These are phyloP conservation scores for Anacardium occidentale DNA, from an alignment of 345 rosid species.

Conservation along the genomic window DNA sequence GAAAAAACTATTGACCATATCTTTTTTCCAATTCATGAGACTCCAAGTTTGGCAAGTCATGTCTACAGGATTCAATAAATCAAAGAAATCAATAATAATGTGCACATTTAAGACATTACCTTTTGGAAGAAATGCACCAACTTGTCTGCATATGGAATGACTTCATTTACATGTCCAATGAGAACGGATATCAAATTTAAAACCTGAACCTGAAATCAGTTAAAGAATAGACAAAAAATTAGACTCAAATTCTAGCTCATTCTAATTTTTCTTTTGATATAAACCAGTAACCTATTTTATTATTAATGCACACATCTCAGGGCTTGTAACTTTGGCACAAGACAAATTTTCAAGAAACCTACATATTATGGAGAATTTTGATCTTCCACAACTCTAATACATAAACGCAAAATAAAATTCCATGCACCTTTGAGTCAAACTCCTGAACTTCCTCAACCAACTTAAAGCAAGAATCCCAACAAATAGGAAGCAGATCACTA, in stretches of 20 bases:
- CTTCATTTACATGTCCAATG: slow-evolving; percentile 70
- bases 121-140: slow-evolving; percentile 80
- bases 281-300: background rate
- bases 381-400: background rate
- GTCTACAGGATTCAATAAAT: background rate
- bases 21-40: background rate
- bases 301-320: background rate
- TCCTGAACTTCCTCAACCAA: slow-evolving; percentile 92
- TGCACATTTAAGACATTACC: slow-evolving; percentile 34
- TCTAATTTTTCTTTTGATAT: too few species aligned
- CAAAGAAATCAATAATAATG: background rate
- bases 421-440: slow-evolving; percentile 90
- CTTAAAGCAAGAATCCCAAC: slow-evolving; percentile 90
- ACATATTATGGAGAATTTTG: background rate
- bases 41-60: background rate
- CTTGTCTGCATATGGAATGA: slow-evolving; percentile 73
- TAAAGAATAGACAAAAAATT: slow-evolving; percentile 10
- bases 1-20: background rate
- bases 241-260: background rate
- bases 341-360: background rate
- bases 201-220: slow-evolving; percentile 80
- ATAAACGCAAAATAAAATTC: background rate
- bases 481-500: slow-evolving; percentile 81
- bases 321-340: background rate
- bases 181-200: slow-evolving; percentile 85